Evolutionary conservation across 495 filamentous ascomycete genomes (phyloP), one percentile per base, ranked within the genome.

Genomic region (Polyplosphaeria fusca): DNA sequence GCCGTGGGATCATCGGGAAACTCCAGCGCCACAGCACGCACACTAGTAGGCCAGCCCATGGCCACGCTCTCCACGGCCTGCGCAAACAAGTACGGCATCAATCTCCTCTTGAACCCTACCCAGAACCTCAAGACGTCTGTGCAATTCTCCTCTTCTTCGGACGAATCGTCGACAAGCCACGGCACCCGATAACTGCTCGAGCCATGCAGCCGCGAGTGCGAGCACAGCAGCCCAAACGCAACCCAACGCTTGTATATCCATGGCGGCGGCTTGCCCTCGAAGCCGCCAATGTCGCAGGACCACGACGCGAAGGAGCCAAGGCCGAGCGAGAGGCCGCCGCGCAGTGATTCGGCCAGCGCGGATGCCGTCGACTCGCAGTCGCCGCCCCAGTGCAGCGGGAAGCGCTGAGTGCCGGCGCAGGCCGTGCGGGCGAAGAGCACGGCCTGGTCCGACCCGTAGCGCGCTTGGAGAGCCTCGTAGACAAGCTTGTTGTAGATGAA

Each of bases 231-330:
- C 0, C 86, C 84, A 57, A 87, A 86, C 3, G 84, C 83, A 5
- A 88, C 83, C 85, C 85, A 89, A 28, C 86, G 80, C 68, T 88
- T 89, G 68, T 89, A 89, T 55, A 88, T 79, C 66, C 81, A 81
- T 0, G 84, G 79, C 4, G 79, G 75, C 7, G 85, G 85, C 9
- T 73, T 79, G 2, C 84, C 86, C 61, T 88, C 85, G 63, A 88
- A 89, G 14, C 85, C 85, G 30, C 85, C 85, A 54, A 89, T 89
- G 65, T 87, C 85, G 42, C 78, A 77, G 20, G 77, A 79, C 83
- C 84, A 87, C 72, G 86, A 87, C 28, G 82, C 74, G 67, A 82
- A 88, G 4, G 85, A 84, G 9, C 75, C 81, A 0, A 89, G 70
- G 40, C 82, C 82, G 4, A 88, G 79, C 22, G 76, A 79, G 3